Evolutionary conservation across 352 stramenopile genomes (phyloP), one percentile per base, ranked within the genome.

Genomic region (Albugo laibachii): DNA sequence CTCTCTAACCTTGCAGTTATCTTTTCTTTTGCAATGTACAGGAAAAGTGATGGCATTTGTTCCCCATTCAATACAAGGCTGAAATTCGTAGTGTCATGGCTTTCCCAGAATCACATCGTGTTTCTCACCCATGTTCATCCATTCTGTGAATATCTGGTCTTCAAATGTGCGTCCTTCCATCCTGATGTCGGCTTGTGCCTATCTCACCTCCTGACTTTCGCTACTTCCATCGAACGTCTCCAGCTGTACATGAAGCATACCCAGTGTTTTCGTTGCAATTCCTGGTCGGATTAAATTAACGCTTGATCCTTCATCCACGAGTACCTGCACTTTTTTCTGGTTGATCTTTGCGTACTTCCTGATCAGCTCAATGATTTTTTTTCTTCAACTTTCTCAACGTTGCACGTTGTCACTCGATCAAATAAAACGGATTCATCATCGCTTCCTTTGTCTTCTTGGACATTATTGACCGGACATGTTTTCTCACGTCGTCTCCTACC

Each of bases 61-160:
- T 13, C n/a, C 39, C 53, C 53, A 59, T 31, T 59, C 27, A 41
- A 56, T 49, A 4, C 15, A 12, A 1, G 53, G 48, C 11, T 59
- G 19, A 18, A 44, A 55, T 41, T 52, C 16, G 0, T 40, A 34
- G 19, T 52, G 24, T 42, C 53, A 59, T 19, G 48, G 53, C 13
- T 56, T 52, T 13, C 53, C 49, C 10, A 56, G 20, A 16, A 59
- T 59, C 13, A 59, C 15, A 39, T 59, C 48, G 45, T 54, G 40
- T 55, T 36, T 40, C 47, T 39, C 11, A 24, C 13, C 18, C 5
- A 24, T 43, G 3, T 24, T 24, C 16, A 8, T 19, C 8, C 38
- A 43, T 24, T 43, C 38, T 24, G 3, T 3, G 38, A 43, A 43
- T 8, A 24, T 8, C 38, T 24, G 38, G 20, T 8, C 38, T 24